Conservation (phyloP, 345 rosid genomes). For the Angophora floribunda region DNA sequence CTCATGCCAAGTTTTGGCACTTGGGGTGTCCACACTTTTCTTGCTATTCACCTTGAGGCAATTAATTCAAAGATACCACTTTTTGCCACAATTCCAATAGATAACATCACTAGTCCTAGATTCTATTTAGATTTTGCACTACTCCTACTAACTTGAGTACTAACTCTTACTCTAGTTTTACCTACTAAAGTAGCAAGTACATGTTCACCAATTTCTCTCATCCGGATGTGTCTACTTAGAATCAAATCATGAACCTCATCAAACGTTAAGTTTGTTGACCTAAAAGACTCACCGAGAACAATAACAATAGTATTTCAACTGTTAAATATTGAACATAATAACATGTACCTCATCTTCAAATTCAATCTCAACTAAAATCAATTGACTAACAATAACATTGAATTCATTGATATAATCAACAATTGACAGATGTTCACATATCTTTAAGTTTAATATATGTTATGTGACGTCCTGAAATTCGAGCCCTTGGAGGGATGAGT, state of each 20-base stretch:
- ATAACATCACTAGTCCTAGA: fast-evolving
- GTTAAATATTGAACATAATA: fast-evolving
- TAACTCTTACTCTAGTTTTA: background rate
- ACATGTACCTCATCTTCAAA: background rate
- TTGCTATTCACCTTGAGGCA: fast-evolving
- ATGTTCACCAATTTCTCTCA: background rate
- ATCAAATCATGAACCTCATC: fast-evolving
- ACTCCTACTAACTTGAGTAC: background rate
- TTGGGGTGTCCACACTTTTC: too few species aligned
- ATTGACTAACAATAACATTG: too few species aligned
- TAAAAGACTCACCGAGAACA: fast-evolving
- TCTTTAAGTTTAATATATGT: background rate
- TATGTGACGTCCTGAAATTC: too few species aligned
- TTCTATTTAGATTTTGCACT: too few species aligned
- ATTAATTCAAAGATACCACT: background rate
- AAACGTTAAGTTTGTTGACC: too few species aligned
- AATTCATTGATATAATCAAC: too few species aligned
- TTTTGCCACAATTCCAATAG: background rate
- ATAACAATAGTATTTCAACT: background rate
- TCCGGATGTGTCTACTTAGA: fast-evolving
- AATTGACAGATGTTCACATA: too few species aligned
- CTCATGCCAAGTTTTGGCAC: too few species aligned
- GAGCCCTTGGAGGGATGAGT: too few species aligned
- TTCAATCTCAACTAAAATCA: fast-evolving
- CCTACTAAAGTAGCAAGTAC: fast-evolving